Evolutionary conservation across 768 basidiomycete species (phyloP).

Genomic region (Collybiopsis confluens): DNA sequence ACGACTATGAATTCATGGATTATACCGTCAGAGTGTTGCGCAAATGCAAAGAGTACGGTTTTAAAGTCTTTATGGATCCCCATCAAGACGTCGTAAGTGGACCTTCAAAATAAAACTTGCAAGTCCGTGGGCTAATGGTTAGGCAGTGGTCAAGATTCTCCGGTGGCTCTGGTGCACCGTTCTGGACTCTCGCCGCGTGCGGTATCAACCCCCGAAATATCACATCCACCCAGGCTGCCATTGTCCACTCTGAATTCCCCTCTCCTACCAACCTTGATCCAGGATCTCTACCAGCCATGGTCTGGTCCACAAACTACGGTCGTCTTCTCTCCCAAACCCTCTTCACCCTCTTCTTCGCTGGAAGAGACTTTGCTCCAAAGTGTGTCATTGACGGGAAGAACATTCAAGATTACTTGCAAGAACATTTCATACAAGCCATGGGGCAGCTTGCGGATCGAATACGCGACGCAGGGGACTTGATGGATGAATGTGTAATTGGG

Average conservation of each 20-base stretch:
- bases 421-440: conserved; percentile 72
- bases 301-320: conserved; percentile 95
- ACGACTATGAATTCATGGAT: conserved; percentile 89
- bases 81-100: conserved; percentile 89
- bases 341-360: conserved; percentile 94
- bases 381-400: conserved; percentile 89
- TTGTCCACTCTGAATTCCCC: conserved; percentile 89
- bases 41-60: conserved; percentile 90
- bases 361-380: conserved; percentile 82
- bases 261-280: conserved; percentile 59
- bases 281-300: conserved; percentile 81
- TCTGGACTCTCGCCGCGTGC: conserved; percentile 88
- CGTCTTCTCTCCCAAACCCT: conserved; percentile 84
- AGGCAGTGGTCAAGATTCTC: conserved; percentile 90
- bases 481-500: conserved; percentile 88
- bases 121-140: background rate
- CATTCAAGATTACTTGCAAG: conserved; percentile 85
- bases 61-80: conserved; percentile 89
- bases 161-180: conserved; percentile 92
- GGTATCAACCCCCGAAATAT: conserved; percentile 86
- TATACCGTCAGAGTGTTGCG: conserved; percentile 84
- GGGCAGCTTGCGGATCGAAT: conserved; percentile 75
- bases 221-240: conserved; percentile 79
- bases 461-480: conserved; percentile 64
- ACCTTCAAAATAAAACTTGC: background rate